Evolutionary conservation across 345 rosid species (phyloP), one percentile per base, ranked within the genome.

Genomic region (Camelina sativa): DNA sequence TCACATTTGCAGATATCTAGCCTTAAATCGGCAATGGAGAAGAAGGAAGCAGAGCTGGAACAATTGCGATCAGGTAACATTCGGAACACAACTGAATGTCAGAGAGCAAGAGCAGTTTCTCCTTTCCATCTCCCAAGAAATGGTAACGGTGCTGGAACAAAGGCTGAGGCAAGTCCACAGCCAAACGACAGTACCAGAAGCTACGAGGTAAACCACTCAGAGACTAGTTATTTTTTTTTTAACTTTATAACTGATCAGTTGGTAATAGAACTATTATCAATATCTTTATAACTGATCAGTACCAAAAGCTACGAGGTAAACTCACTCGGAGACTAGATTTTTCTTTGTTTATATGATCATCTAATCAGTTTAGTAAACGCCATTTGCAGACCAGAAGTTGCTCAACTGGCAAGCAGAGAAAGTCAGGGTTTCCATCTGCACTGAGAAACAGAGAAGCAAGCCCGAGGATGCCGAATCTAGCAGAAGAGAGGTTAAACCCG

Each of bases 361-460:
- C 67, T 72, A 66, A 77, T 46, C 22, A n/a, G 38, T 52, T 71
- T 50, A 13, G 34, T 72, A 12, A 66, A 52, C 8, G 7, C 55
- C 20, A 50, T 44, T 84, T 84, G 73, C 88, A 94, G 97, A 78
- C 76, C 23, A 86, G 96, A 85, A 95, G 97, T 69, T 81, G 85
- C 72, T 90, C 99, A 67, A 88, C 93, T 0, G 97, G 96, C 2
- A 95, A 84, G 85, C 97, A 91, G 63, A 86, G 97, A 77, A 86
- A 87, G 82, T 79, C 89, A 38, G 84, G 90, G 65, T 86, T 88
- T 76, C 96, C 91, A 20, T 85, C 89, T 34, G 85, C 91, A 2
- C 34, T 87, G 12, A 20, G 81, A 70, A 94, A 87, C 69, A 93
- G 87, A 80, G 96, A 91, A 22, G 71, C 78, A 28, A 59, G 73